Percentiles rank a stretch among this genome's conserved stretches.
Conservation (phyloP, 2,329 filamentous ascomycete genomes). For the Akanthomyces muscarius region DNA sequence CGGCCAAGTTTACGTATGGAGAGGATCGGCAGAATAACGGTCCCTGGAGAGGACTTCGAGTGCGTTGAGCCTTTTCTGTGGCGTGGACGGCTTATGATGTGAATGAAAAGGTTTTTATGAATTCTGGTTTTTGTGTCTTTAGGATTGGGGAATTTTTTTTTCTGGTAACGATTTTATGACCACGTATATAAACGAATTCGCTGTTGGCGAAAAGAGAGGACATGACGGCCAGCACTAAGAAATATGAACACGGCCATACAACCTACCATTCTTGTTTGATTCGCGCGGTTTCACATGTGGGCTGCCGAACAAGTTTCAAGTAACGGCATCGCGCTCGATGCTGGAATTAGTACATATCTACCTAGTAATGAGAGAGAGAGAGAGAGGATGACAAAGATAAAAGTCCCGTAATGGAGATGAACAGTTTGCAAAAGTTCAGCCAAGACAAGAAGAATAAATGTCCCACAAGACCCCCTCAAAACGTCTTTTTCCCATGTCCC, state of each 20-base stretch:
- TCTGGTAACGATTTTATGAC: conserved; percentile 9
- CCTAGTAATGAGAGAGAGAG: neutral
- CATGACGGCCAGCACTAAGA: neutral
- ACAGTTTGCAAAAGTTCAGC: neutral
- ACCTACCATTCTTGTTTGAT: neutral
- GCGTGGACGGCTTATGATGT: neutral
- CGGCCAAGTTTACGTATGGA: conserved; percentile 38
- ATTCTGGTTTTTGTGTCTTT: neutral
- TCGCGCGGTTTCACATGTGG: neutral
- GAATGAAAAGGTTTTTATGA: neutral
- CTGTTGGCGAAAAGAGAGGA: neutral
- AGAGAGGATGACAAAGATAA: neutral
- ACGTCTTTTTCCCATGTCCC: neutral
- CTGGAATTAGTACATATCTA: conserved; percentile 16
- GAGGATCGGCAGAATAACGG: conserved; percentile 33
- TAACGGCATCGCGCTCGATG: neutral
- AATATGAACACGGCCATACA: neutral
- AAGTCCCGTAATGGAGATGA: conserved; percentile 1
- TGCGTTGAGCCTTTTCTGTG: neutral
- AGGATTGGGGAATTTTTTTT: neutral
- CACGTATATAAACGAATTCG: neutral
- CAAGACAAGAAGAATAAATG: neutral
- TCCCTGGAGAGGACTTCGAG: conserved; percentile 28
- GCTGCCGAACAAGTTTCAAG: neutral
- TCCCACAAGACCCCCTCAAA: neutral